Base-by-base conservation (phyloP, 495 filamentous ascomycete species). In the Lasiosphaeria hispida region DNA sequence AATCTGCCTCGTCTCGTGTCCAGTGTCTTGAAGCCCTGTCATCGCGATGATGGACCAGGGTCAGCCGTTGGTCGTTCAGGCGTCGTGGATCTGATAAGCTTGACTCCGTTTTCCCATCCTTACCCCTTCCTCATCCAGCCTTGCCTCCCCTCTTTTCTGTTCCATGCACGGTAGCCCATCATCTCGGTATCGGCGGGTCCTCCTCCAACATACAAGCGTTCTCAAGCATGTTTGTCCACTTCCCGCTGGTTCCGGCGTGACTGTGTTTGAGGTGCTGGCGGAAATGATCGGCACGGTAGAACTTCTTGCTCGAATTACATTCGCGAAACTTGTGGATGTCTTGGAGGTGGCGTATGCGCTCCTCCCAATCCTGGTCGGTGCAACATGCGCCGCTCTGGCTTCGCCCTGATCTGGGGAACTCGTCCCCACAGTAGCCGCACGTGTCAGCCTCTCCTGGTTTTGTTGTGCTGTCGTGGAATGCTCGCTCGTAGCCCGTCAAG, bases 211-310 rank as follows among this genome's bases (percentile, higher is more conserved):
- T 96, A 72, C 94, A 97, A 34, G 92, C 91, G 66, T 89, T 95
- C 68, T 98, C 94, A 41, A 98, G 75, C 77, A 96, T 93, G 71
- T 98, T 98, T 15, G 94, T 98, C 94, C 95, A 97, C 69, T 97
- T 97, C 18, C 94, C 94, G 73, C 92, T 96, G 1, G 91, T 93
- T 10, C 94, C 95, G 7, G 88, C 91, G 73, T 98, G 94, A 69
- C 93, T 97, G 65, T 98, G 94, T 77, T 98, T 98, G 52, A 98
- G 78, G 75, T 98, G 94, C 72, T 98, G 94, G 38, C 94, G 86
- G 80, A 98, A 98, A 69, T 98, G 94, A 69, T 98, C 94, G 14
- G 94, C 94, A 4, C 94, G 86, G 75, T 89, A 98, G 72, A 98
- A 98, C 71, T 97, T 97, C 80, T 98, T 98, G 60, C 87, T 87